Conservation (phyloP, 768 basidiomycete genomes). For the Coprinellus micaceus region DNA sequence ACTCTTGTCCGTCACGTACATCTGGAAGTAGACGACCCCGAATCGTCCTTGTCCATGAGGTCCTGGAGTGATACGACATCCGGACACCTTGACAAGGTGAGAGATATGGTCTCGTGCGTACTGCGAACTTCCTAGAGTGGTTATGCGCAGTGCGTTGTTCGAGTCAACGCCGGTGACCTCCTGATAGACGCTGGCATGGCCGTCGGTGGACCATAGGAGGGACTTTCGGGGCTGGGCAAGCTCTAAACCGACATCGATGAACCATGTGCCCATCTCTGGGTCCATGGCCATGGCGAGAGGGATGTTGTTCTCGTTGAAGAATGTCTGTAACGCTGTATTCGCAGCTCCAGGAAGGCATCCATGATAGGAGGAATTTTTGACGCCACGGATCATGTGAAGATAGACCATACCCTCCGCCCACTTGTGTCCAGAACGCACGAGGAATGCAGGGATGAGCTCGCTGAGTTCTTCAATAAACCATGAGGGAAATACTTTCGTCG, state of each 20-base stretch:
- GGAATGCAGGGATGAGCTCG: background rate
- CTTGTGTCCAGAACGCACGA: background rate
- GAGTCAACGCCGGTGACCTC: background rate
- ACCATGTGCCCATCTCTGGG: conserved; percentile 14
- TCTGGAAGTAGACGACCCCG: conserved; percentile 11
- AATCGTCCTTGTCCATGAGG: conserved; percentile 3
- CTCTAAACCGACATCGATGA: conserved; percentile 20
- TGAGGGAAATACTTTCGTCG: background rate
- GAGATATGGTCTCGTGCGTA: conserved; percentile 14
- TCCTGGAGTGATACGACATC: conserved; percentile 15
- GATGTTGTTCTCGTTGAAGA: background rate
- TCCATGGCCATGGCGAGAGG: background rate
- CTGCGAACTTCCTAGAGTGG: background rate
- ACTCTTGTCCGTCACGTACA: conserved; percentile 18
- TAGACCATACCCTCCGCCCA: conserved; percentile 10
- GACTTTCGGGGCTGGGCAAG: conserved; percentile 10
- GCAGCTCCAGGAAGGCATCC: background rate
- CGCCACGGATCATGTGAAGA: conserved; percentile 10
- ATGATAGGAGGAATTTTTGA: conserved; percentile 12
- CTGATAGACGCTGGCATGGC: background rate
- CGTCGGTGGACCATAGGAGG: conserved; percentile 13
- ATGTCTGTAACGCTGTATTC: background rate
- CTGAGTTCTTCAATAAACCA: background rate
- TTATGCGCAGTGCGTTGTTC: conserved; percentile 2
- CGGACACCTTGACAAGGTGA: conserved; percentile 13